These are phyloP conservation scores for Aspergillus saccharolyticus DNA, from an alignment of 495 filamentous ascomycete genomes.

Conservation along the genomic window DNA sequence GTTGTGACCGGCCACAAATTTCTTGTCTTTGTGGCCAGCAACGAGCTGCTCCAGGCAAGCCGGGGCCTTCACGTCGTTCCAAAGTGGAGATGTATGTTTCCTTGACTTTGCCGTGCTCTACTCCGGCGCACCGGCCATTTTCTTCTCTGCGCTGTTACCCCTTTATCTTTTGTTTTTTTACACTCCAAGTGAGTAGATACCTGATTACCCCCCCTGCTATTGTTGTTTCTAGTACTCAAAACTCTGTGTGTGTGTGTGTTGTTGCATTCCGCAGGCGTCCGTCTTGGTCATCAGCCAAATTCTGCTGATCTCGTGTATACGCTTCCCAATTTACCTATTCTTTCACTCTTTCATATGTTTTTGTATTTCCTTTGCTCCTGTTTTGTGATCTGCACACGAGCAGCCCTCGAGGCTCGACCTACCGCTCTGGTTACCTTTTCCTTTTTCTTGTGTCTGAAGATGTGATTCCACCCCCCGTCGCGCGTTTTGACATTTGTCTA, in stretches of 20 bases:
- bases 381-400: slow-evolving; percentile 19
- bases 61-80: neutral
- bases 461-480: slow-evolving; percentile 11
- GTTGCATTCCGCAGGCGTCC: slow-evolving; percentile 49
- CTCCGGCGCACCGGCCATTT: neutral
- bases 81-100: neutral
- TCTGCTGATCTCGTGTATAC: slow-evolving; percentile 36
- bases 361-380: slow-evolving; percentile 22
- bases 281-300: slow-evolving; percentile 39
- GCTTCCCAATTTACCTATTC: slow-evolving; percentile 26
- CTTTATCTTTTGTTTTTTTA: slow-evolving; percentile 14
- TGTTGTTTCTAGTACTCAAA: slow-evolving; percentile 27
- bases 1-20: neutral
- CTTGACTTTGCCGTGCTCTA: neutral
- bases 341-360: slow-evolving; percentile 22
- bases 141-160: slow-evolving; percentile 6
- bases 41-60: neutral
- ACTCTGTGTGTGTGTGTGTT: slow-evolving; percentile 27
- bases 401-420: slow-evolving; percentile 20
- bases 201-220: slow-evolving; percentile 23
- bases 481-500: slow-evolving; percentile 14
- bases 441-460: slow-evolving; percentile 6
- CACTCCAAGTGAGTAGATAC: slow-evolving; percentile 36
- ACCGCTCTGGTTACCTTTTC: slow-evolving; percentile 14
- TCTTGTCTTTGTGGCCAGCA: neutral